Conservation (phyloP, 2,329 filamentous ascomycete species). For the Pseudopyricularia javanii region DNA sequence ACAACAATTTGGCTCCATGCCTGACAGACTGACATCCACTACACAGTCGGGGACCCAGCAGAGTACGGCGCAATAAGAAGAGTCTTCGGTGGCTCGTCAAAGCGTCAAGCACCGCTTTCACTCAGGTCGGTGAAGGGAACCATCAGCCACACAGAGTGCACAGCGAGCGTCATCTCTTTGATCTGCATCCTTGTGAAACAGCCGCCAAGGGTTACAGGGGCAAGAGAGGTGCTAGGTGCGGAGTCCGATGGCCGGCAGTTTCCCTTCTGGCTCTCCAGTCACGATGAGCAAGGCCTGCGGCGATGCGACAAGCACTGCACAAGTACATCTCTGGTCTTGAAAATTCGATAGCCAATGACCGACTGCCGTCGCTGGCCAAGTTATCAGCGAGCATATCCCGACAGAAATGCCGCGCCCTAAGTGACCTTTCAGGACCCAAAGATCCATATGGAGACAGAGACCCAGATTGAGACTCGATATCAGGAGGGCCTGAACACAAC, state of each 20-base stretch:
- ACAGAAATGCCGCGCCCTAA: conserved; percentile 15
- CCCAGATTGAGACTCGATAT: conserved; percentile 3
- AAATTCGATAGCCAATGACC: neutral
- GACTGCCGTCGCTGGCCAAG: conserved; percentile 12
- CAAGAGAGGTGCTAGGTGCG: neutral
- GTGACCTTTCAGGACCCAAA: conserved; percentile 18
- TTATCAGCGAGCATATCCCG: conserved; percentile 19
- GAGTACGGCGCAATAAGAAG: conserved; percentile 18
- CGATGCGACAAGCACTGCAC: neutral
- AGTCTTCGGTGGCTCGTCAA: conserved; percentile 15
- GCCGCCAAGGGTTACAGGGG: neutral
- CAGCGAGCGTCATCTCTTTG: conserved; percentile 15
- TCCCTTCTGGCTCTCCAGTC: conserved; percentile 3
- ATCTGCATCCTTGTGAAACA: conserved; percentile 14
- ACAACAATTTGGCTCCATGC: neutral
- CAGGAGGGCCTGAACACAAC: neutral
- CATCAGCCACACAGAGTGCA: conserved; percentile 20
- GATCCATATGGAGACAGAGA: conserved; percentile 18
- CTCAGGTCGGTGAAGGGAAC: conserved; percentile 20
- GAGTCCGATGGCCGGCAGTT: neutral
- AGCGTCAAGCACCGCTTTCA: conserved; percentile 6
- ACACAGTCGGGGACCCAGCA: conserved; percentile 20
- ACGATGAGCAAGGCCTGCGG: conserved; percentile 4
- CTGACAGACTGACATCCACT: neutral
- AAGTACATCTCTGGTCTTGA: neutral